Evolutionary conservation across 2,329 filamentous ascomycete species (phyloP).

Genomic region (Cercospora sesami): DNA sequence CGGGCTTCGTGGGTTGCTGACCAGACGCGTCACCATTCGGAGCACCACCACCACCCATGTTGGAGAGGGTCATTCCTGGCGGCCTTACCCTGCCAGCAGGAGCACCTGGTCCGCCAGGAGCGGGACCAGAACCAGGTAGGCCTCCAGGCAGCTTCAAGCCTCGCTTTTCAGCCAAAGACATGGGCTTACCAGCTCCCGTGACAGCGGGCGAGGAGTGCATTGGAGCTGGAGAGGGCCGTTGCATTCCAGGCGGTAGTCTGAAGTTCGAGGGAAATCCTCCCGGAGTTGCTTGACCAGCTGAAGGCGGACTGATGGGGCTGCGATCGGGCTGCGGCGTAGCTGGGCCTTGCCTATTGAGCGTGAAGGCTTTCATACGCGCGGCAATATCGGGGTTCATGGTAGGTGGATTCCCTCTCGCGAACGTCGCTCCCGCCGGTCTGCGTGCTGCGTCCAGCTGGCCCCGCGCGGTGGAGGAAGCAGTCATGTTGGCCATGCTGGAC

Average conservation of each 20-base stretch:
- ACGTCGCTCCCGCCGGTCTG: constrained; percentile 50
- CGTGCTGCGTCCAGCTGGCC: constrained; percentile 72
- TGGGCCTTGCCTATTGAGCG: constrained; percentile 63
- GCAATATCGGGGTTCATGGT: constrained; percentile 59
- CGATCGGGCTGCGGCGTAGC: constrained; percentile 31
- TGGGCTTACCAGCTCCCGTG: constrained; percentile 45
- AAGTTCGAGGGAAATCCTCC: constrained; percentile 49
- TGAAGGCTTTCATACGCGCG: constrained; percentile 69
- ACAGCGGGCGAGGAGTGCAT: constrained; percentile 53
- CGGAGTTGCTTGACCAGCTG: constrained; percentile 26
- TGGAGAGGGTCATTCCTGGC: constrained; percentile 47
- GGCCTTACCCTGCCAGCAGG: constrained; percentile 41
- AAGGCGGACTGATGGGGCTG: constrained; percentile 21
- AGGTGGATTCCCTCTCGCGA: constrained; percentile 50
- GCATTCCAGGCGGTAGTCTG: constrained; percentile 43
- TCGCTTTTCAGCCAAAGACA: constrained; percentile 67
- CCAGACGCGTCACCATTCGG: constrained; percentile 38
- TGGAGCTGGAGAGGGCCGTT: constrained; percentile 43
- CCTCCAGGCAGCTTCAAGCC: constrained; percentile 64
- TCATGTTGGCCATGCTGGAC: constrained; percentile 61
- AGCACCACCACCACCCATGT: constrained; percentile 44
- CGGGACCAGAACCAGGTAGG: constrained; percentile 48
- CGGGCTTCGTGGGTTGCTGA: constrained; percentile 32
- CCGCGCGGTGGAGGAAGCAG: constrained; percentile 77
- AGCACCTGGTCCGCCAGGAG: constrained; percentile 42